Percentiles rank a stretch among this genome's conserved stretches.
Conservation (phyloP, 768 basidiomycete genomes). For the Agrocybe chaxingu region DNA sequence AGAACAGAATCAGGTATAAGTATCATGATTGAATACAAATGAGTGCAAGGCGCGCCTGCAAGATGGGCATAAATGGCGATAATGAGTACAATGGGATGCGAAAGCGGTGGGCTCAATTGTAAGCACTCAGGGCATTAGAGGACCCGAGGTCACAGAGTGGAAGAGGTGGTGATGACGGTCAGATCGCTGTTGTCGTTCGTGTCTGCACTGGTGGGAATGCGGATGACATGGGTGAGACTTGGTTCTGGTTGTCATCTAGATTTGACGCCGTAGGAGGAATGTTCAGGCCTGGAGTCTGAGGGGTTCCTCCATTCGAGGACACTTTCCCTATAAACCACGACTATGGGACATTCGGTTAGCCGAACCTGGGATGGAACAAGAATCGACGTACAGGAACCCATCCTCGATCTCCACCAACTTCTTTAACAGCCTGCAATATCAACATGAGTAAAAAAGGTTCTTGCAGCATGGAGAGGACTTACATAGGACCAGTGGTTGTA, state of each 20-base stretch:
- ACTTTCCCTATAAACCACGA: conserved; percentile 97
- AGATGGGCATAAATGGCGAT: conserved; percentile 15
- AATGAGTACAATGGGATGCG: conserved; percentile 13
- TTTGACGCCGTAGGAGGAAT: conserved; percentile 26
- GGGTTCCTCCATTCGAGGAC: conserved; percentile 45
- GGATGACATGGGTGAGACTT: conserved; percentile 79
- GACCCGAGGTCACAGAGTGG: conserved; percentile 1
- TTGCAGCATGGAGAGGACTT: conserved; percentile 17
- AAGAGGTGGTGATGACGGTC: background rate
- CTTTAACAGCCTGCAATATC: conserved; percentile 76
- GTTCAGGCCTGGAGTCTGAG: conserved; percentile 42
- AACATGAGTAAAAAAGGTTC: conserved; percentile 6
- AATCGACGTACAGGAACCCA: conserved; percentile 80
- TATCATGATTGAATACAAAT: conserved; percentile 15
- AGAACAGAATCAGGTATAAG: conserved; percentile 12
- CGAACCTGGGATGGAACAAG: conserved; percentile 1
- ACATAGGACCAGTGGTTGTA: conserved; percentile 99
- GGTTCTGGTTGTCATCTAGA: conserved; percentile 43
- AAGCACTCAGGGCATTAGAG: conserved; percentile 6
- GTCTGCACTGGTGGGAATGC: conserved; percentile 63
- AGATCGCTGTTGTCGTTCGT: conserved; percentile 26
- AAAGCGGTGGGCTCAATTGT: background rate
- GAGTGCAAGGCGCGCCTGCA: conserved; percentile 12
- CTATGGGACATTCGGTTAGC: conserved; percentile 27
- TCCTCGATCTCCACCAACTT: conserved; percentile 88